Percentiles rank a stretch among this genome's conserved stretches.
These are phyloP conservation scores for Cercospora sojina DNA, from an alignment of 2,329 filamentous ascomycete species.

Conservation along the genomic window DNA sequence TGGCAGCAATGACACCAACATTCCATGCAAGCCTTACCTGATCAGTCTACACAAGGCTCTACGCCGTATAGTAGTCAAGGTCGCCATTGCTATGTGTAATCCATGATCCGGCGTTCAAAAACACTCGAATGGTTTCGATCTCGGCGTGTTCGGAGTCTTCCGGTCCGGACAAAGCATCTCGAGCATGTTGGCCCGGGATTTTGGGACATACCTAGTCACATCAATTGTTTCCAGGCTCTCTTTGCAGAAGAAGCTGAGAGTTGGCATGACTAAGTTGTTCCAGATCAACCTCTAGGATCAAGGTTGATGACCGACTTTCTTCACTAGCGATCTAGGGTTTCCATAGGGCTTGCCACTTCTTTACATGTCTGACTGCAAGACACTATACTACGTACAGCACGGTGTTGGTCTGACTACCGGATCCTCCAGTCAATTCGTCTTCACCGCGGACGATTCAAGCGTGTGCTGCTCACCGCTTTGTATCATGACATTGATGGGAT, in stretches of 20 bases:
- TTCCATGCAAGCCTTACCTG: background rate
- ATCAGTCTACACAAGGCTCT: background rate
- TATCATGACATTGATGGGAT: background rate
- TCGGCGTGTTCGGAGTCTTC: background rate
- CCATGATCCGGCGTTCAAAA: background rate
- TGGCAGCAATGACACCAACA: background rate
- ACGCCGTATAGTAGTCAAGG: background rate
- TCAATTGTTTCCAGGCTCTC: background rate
- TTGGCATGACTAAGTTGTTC: background rate
- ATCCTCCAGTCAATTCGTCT: background rate
- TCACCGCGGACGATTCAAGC: background rate
- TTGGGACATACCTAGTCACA: background rate
- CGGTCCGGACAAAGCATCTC: background rate
- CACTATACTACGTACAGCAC: background rate
- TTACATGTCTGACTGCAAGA: background rate
- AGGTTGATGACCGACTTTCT: background rate
- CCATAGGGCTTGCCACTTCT: background rate
- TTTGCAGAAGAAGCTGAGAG: background rate
- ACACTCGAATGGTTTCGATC: background rate
- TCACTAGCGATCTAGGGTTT: background rate
- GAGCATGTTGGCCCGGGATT: background rate
- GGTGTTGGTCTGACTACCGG: background rate
- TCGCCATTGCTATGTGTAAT: background rate
- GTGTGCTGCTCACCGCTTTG: background rate
- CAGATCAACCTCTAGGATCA: background rate